Evolutionary conservation across 106 monocot species (phyloP).

Genomic region (Dioscorea zingiberensis): DNA sequence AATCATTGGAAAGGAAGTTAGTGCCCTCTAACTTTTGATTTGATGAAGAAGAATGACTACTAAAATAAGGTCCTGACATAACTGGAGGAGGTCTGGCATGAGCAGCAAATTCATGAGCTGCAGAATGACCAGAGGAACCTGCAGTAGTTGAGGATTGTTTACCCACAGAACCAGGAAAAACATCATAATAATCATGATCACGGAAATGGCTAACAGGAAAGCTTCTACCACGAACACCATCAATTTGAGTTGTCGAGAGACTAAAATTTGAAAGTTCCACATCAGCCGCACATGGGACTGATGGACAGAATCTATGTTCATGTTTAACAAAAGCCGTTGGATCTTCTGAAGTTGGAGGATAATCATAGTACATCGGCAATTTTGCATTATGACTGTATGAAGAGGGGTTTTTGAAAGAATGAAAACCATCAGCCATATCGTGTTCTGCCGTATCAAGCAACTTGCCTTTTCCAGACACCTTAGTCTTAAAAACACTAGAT

Average conservation of each 20-base stretch:
- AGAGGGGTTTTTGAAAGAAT: no score
- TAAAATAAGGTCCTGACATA: neutral
- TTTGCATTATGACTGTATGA: no score
- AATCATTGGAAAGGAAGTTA: neutral
- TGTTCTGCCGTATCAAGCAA: no score
- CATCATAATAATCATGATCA: neutral
- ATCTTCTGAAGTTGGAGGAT: conserved; percentile 1
- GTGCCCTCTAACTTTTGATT: neutral
- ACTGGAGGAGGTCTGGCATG: neutral
- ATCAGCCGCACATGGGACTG: neutral
- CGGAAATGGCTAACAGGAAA: neutral
- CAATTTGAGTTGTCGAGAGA: neutral
- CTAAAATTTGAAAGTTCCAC: neutral
- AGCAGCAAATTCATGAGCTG: neutral
- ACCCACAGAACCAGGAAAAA: neutral
- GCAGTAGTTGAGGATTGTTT: neutral
- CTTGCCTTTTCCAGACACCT: no score
- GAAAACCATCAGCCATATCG: no score
- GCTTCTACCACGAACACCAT: neutral
- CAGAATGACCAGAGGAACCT: neutral
- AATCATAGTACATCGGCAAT: no score
- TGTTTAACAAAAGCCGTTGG: neutral
- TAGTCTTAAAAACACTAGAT: no score
- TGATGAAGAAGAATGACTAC: conserved; percentile 2
- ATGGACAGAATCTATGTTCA: neutral